phyloP scores from a whole-genome alignment of 441 rosid genomes.

The Populus trichocarpa region DNA sequence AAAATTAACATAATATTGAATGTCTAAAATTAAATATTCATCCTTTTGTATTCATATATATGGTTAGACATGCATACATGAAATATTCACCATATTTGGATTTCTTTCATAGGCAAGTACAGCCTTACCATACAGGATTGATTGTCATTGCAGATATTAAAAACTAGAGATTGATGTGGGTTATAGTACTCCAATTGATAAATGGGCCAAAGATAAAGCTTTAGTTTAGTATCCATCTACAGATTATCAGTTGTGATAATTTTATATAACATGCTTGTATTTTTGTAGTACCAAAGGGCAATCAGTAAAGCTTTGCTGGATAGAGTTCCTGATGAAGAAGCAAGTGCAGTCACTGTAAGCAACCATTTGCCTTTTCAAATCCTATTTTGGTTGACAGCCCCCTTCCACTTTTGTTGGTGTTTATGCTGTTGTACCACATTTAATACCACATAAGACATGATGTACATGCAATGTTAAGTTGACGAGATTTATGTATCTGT shows the following conservation, averaged over 20 bases:
- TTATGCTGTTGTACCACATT: not conserved
- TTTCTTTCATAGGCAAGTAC: not conserved
- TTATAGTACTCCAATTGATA: not conserved
- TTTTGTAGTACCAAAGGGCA: slow-evolving; percentile 87
- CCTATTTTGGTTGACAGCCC: not conserved
- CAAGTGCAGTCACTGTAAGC: slow-evolving; percentile 66
- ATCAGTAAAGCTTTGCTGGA: slow-evolving; percentile 80
- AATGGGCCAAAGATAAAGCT: not conserved
- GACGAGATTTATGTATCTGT: slow-evolving; percentile 14
- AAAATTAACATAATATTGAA: not conserved
- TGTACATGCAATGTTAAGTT: slow-evolving; percentile 3
- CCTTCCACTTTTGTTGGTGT: slow-evolving; percentile 5
- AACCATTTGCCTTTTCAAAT: not conserved
- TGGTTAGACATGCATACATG: not conserved
- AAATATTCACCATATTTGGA: not conserved
- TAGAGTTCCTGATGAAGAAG: slow-evolving; percentile 73
- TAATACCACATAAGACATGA: slow-evolving; percentile 6
- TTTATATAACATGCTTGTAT: slow-evolving; percentile 19
- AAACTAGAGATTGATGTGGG: not conserved
- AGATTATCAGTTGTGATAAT: not conserved
- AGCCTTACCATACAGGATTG: not conserved
- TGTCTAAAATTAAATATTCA: not conserved
- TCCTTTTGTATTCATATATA: too few relatives aligned
- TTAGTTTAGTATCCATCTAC: not conserved
- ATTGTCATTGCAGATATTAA: not conserved